phyloP scores from a whole-genome alignment of 108 stramenopile genomes.

The Parietichytrium sp. region DNA sequence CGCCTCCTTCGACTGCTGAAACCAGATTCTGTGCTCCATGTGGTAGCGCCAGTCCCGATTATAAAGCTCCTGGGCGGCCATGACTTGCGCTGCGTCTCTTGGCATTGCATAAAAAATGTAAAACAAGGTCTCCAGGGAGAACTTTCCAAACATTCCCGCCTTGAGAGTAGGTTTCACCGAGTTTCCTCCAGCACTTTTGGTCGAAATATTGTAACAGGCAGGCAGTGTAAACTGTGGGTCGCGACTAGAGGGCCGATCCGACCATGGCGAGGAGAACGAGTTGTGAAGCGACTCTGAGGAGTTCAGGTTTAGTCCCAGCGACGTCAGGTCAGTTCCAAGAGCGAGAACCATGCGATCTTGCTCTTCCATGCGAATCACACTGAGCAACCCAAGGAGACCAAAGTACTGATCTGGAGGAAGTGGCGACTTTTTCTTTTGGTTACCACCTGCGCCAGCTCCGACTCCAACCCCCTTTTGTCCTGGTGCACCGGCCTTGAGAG shows the following conservation, averaged over 20 bases:
- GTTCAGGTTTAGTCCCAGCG: conserved; percentile 90
- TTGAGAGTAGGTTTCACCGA: not conserved
- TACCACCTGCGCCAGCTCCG: no score
- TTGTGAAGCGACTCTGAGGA: conserved; percentile 82
- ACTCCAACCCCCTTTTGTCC: no score
- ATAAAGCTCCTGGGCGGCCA: conserved; percentile 96
- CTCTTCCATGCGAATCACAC: conserved; percentile 93
- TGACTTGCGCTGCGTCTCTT: conserved; percentile 90
- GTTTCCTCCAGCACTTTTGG: conserved; percentile 66
- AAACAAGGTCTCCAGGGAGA: conserved; percentile 95
- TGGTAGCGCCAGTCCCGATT: conserved; percentile 94
- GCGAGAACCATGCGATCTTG: conserved; percentile 86
- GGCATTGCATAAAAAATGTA: conserved; percentile 97
- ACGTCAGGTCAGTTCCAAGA: conserved; percentile 89
- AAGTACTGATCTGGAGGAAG: conserved; percentile 51
- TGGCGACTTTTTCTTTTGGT: not conserved
- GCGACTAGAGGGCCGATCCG: conserved; percentile 74
- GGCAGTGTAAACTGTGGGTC: conserved; percentile 83
- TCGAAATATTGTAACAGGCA: conserved; percentile 88
- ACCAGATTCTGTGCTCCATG: conserved; percentile 88
- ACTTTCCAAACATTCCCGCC: conserved; percentile 71
- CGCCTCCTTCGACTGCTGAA: not conserved
- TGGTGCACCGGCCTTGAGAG: no score
- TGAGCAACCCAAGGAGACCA: conserved; percentile 85
- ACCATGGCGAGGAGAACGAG: conserved; percentile 89